Base-by-base conservation (phyloP, 306 rosid genomes). In the Spatholobus suberectus region DNA sequence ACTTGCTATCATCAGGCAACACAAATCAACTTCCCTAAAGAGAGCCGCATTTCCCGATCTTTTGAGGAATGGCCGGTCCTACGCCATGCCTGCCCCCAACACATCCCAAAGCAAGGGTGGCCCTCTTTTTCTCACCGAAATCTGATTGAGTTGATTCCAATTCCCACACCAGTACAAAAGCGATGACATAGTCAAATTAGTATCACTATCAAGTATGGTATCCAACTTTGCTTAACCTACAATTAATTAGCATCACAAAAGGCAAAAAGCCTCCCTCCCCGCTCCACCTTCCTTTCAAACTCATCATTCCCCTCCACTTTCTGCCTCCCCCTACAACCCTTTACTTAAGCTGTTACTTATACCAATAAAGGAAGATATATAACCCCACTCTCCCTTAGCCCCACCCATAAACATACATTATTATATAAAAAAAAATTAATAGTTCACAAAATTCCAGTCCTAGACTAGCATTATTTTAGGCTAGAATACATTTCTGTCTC, bases 171-270 rank as follows among this genome's bases (percentile, higher is more conserved):
- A 0, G 20, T 13, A 26, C 72, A 17, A 55, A 76, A 43, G 38
- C 29, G 4, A 18, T 0, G 3, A 38, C 46, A 68, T 24, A 43
- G 79, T 84, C 77, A 78, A 62, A 84, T 73, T 73, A 52, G 13
- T 18, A 72, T 49, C 54, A 27, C 70, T 24, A 15, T 46, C 79
- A 72, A 35, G 44, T 2, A 77, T 68, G 78, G 82, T 40, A 85
- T 81, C 79, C 66, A 68, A 81, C 85, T 76, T 81, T 85, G 54
- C 88, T 85, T 85, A 85, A 81, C 88, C 83, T 14, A 75, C 82
- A 85, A 80, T 85, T 54, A 72, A 83, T 49, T 23, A 67, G 3
- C 72, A 20, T 17, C 27, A 10, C 57, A 38, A 70, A 51, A 32
- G 43, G 21, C 24, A 14, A 5, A 61, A 78, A 73, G 76, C 20